Evolutionary conservation across 805 yeast species (phyloP).

Genomic region (Sporopachydermia lactativora): DNA sequence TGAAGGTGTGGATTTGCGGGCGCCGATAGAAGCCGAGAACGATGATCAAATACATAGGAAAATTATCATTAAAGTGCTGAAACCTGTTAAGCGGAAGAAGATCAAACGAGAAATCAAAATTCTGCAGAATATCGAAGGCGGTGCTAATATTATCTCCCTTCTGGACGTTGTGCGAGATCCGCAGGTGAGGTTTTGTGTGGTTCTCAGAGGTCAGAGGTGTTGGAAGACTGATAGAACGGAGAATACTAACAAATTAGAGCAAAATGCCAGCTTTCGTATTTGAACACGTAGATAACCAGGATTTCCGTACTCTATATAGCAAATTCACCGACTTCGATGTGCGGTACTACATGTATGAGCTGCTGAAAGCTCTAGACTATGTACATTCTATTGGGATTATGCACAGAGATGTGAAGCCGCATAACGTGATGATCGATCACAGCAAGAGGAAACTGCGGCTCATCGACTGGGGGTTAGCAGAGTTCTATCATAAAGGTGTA

Average conservation of each 20-base stretch:
- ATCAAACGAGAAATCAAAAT: slow-evolving; percentile 85
- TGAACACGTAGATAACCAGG: slow-evolving; percentile 74
- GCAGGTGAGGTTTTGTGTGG: slow-evolving; percentile 27
- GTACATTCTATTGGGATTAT: slow-evolving; percentile 90
- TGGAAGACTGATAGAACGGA: background rate
- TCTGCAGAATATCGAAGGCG: slow-evolving; percentile 69
- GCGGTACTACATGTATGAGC: slow-evolving; percentile 69
- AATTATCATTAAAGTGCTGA: slow-evolving; percentile 80
- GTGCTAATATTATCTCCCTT: slow-evolving; percentile 65
- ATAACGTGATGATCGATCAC: slow-evolving; percentile 88
- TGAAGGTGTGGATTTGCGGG: slow-evolving; percentile 49
- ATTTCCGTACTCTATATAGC: slow-evolving; percentile 78
- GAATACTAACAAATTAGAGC: slow-evolving; percentile 8
- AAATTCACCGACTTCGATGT: slow-evolving; percentile 63
- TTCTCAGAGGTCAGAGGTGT: background rate
- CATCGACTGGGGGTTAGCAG: slow-evolving; percentile 94
- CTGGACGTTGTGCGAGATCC: slow-evolving; percentile 83
- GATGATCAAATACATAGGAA: slow-evolving; percentile 38
- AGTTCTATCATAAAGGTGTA: slow-evolving; percentile 79
- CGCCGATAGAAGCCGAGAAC: background rate
- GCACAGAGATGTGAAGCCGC: slow-evolving; percentile 92
- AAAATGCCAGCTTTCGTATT: slow-evolving; percentile 81
- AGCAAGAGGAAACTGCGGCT: slow-evolving; percentile 40
- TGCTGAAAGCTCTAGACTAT: slow-evolving; percentile 71
- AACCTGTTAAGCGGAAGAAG: slow-evolving; percentile 88